Base-by-base conservation (phyloP, 2,329 filamentous ascomycete genomes). In the Niveomyces coronatus region DNA sequence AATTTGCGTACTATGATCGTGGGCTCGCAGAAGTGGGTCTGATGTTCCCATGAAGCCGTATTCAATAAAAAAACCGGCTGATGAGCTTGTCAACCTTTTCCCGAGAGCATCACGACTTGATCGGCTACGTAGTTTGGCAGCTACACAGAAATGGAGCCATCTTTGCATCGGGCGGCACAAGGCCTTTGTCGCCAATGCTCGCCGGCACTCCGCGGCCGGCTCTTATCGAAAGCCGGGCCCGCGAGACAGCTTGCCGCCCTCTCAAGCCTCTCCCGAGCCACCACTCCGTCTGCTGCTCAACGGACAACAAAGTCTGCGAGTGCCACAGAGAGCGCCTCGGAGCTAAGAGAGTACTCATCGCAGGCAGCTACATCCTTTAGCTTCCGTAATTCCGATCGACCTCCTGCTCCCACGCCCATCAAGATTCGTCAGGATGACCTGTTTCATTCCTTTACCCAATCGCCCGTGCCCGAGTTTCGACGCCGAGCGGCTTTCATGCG, bases 391-490 rank as follows among this genome's bases (percentile, higher is more conserved):
- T 36, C 47, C n/a, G 48, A 43, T n/a, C 49, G 49, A 17, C 36
- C 43, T 9, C 40, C 41, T 9, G 40, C 50, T 9, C 20, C 52
- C 2, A 39, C 56, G 8, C 47, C 48, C 14, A 43, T 55, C 17
- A 54, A 51, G 32, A 70, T 94, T 18, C 68, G 68, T 45, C 71
- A 78, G 35, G 78, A 93, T 62, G 82, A 95, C 56, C 79, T 98
- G 40, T 98, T 96, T 68, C 89, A 98, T 61, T 78, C 85, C 9
- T 94, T 91, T 59, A 85, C 85, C 24, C 71, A 81, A 46, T 98
- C 91, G 11, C 91, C 93, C 8, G 83, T 89, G 29, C 82, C 85
- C 27, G 82, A 84, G 44, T 95, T 98, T 46, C 79, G 89, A 50
- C 77, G 79, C 51, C 80, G 91, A 49, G 91, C 89, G 19, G 84